Base-by-base conservation (phyloP, 176 grass and related monocot species). In the Eleusine indica region DNA sequence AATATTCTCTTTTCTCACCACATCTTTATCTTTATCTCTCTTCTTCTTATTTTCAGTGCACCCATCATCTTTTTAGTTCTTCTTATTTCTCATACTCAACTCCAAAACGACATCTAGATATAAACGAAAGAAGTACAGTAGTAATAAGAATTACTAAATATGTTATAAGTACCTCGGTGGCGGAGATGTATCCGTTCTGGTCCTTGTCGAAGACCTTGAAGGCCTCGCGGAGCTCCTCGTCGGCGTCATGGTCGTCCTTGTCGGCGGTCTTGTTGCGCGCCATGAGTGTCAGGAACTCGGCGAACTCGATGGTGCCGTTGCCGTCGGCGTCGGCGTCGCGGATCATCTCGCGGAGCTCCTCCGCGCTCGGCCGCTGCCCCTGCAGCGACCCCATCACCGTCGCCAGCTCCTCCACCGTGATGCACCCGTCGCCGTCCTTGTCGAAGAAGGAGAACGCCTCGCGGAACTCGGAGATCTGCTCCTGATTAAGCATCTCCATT, bases 171-270 rank as follows among this genome's bases (percentile, higher is more conserved):
- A 57, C 88, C 92, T 95, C 93, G 7, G 68, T 63, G 15, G 87
- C 90, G 38, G 95, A 91, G 73, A 97, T 97, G 61, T 70, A 92
- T 0, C 95, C 95, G 61, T 97, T 89, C 66, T 92, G 90, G 86
- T 97, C 95, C 88, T 91, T 97, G 74, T 97, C 95, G 83, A 97
- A 97, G 10, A 97, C 92, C 62, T 89, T 91, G 83, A 97, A 97
- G 9, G 95, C 92, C 85, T 97, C 95, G 19, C 86, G 92, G 1
- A 98, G 75, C 86, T 95, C 95, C 84, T 95, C 95, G 30, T 95
- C 92, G 43, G 82, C 69, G 80, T 87, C 75, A 19, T 0, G 44
- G 30, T 22, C 82, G 6, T 0, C 69, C 5, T 0, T 82, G 51
- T 62, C 75, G 37, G 67, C 75, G 35, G 68, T 18, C 52, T 1